Evolutionary conservation across 208 protist species (phyloP).

Genomic region (Leishmania major): DNA sequence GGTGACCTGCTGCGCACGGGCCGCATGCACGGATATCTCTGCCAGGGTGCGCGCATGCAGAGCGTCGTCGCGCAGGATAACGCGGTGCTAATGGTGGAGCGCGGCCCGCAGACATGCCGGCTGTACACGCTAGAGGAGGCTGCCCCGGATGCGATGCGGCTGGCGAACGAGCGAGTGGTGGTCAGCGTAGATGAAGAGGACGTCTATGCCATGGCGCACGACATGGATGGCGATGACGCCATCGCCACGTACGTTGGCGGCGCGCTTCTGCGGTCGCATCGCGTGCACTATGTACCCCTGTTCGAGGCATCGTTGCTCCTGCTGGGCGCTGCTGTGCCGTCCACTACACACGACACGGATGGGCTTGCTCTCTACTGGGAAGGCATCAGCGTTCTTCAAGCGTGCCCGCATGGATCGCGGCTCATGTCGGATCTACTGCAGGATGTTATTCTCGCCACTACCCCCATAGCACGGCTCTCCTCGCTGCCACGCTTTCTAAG

Average conservation of each 20-base stretch:
- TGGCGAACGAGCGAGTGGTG: slow-evolving; percentile 34
- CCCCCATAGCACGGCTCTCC: slow-evolving; percentile 22
- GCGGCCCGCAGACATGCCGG: slow-evolving; percentile 32
- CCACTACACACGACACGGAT: not conserved
- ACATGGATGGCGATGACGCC: not conserved
- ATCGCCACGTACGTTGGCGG: not conserved
- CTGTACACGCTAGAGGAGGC: slow-evolving; percentile 31
- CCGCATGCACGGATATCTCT: slow-evolving; percentile 22
- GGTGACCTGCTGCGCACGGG: slow-evolving; percentile 19
- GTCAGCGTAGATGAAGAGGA: slow-evolving; percentile 31
- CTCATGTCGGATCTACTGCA: slow-evolving; percentile 37
- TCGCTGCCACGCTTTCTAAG: slow-evolving; percentile 55
- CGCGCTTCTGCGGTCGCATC: not conserved
- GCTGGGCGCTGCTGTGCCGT: slow-evolving; percentile 12
- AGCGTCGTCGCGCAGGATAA: slow-evolving; percentile 24
- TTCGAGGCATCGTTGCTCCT: not conserved
- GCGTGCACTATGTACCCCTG: slow-evolving; percentile 33
- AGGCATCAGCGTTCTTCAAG: slow-evolving; percentile 30
- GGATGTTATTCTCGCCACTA: slow-evolving; percentile 27
- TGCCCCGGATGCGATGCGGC: slow-evolving; percentile 13
- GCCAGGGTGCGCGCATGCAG: slow-evolving; percentile 36
- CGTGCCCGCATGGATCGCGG: slow-evolving; percentile 26
- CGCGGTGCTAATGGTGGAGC: slow-evolving; percentile 28
- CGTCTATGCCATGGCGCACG: slow-evolving; percentile 1
- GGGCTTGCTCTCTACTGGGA: slow-evolving; percentile 36